These are phyloP conservation scores for Ogataea saltuana DNA, from an alignment of 805 yeast species.

Conservation along the genomic window DNA sequence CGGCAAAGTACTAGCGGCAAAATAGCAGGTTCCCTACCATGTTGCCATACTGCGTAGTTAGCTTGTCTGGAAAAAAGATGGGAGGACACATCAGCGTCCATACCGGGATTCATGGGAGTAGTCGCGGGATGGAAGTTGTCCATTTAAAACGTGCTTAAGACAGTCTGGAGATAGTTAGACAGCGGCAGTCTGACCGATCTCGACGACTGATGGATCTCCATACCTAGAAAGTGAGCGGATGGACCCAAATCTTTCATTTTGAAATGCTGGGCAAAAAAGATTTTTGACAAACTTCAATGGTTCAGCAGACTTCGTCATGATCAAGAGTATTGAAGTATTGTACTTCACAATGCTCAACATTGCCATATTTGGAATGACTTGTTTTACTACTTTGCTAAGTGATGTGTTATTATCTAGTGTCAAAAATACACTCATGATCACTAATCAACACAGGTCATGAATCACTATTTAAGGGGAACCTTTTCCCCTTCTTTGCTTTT, in stretches of 20 bases:
- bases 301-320: background rate
- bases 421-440: background rate
- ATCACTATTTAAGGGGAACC: background rate
- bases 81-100: background rate
- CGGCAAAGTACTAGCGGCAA: constrained; percentile 16
- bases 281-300: background rate
- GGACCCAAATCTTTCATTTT: constrained; percentile 8
- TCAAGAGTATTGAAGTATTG: background rate
- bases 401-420: no score
- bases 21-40: constrained; percentile 14
- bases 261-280: background rate
- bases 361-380: no score
- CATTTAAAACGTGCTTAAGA: background rate
- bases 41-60: constrained; percentile 9
- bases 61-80: background rate
- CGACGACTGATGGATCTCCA: background rate
- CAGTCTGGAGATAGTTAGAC: background rate
- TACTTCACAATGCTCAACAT: background rate
- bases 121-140: background rate
- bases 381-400: background rate
- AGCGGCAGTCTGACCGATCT: background rate
- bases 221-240: constrained; percentile 3
- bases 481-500: background rate
- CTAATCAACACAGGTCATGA: background rate
- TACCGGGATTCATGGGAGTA: background rate